Conservation (phyloP, 768 basidiomycete species). For the Phylloporus rhodoxanthus region DNA sequence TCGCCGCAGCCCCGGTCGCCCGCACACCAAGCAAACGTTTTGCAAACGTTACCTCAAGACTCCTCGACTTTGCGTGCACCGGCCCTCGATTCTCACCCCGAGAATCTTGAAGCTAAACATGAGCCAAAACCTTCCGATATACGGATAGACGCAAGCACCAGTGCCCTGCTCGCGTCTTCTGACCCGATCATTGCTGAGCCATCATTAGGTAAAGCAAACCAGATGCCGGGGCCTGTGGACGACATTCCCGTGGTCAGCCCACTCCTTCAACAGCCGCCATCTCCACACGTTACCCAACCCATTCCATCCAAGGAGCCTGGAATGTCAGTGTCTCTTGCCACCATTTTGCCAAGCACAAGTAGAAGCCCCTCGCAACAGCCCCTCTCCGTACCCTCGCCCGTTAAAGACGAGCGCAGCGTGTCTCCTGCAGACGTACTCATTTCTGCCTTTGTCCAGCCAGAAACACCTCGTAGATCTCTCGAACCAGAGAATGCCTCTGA, state of each 20-base stretch:
- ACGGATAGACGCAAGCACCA: background rate
- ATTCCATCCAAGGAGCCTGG: background rate
- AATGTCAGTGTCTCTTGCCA: background rate
- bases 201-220: background rate
- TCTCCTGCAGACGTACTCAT: background rate
- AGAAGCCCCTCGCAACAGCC: slow-evolving; percentile 14
- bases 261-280: background rate
- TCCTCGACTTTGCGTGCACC: background rate
- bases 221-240: background rate
- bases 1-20: background rate
- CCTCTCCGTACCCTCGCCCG: background rate
- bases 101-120: background rate
- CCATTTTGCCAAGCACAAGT: slow-evolving; percentile 3
- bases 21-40: background rate
- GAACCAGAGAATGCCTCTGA: slow-evolving; percentile 3
- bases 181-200: slow-evolving; percentile 1
- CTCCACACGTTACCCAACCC: slow-evolving; percentile 3
- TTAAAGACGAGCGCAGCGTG: slow-evolving; percentile 3
- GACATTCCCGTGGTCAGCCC: background rate
- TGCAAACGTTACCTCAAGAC: background rate
- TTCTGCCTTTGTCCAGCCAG: background rate
- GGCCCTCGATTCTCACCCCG: slow-evolving; percentile 1
- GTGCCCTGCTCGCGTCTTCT: background rate
- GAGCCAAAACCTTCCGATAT: background rate
- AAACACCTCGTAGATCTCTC: slow-evolving; percentile 8